Percentiles rank a stretch among this genome's conserved stretches.
Evolutionary conservation across 2,329 filamentous ascomycete genomes (phyloP).

Genomic region (Cladophialophora immunda): DNA sequence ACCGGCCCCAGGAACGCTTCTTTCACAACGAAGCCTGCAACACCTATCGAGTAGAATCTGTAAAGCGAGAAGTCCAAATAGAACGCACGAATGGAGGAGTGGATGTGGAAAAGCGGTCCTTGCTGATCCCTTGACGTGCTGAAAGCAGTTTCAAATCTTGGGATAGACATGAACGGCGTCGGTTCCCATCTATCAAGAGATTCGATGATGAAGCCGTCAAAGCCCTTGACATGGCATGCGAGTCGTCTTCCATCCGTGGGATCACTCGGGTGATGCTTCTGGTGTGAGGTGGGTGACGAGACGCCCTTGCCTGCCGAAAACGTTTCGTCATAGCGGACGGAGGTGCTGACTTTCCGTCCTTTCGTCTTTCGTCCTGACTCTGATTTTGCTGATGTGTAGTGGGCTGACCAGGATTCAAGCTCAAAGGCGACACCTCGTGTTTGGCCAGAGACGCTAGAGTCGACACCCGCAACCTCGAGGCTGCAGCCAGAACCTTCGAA

Average conservation of each 20-base stretch:
- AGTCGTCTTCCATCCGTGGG: constrained; percentile 78
- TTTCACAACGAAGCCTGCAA: constrained; percentile 78
- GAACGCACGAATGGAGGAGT: constrained; percentile 80
- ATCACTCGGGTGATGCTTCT: constrained; percentile 54
- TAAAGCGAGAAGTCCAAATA: constrained; percentile 91
- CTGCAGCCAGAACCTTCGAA: constrained; percentile 90
- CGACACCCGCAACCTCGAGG: constrained; percentile 87
- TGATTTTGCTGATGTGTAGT: constrained; percentile 84
- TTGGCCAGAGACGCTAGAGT: constrained; percentile 81
- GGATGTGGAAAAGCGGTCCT: constrained; percentile 86
- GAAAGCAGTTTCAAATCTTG: constrained; percentile 85
- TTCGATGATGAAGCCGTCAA: constrained; percentile 92
- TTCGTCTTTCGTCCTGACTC: constrained; percentile 67
- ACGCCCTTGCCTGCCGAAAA: constrained; percentile 64
- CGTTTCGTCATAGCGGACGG: constrained; percentile 72
- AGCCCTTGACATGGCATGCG: constrained; percentile 78
- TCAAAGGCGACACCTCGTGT: constrained; percentile 85
- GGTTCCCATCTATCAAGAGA: constrained; percentile 82
- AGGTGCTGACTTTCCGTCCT: constrained; percentile 78
- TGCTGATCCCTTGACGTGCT: constrained; percentile 86
- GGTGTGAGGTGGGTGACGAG: constrained; percentile 58
- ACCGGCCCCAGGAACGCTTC: constrained; percentile 66
- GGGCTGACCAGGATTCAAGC: constrained; percentile 84
- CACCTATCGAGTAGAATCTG: constrained; percentile 86
- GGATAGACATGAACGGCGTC: constrained; percentile 85